Evolutionary conservation across 805 yeast genomes (phyloP).

Genomic region (Metschnikowia arizonensis): DNA sequence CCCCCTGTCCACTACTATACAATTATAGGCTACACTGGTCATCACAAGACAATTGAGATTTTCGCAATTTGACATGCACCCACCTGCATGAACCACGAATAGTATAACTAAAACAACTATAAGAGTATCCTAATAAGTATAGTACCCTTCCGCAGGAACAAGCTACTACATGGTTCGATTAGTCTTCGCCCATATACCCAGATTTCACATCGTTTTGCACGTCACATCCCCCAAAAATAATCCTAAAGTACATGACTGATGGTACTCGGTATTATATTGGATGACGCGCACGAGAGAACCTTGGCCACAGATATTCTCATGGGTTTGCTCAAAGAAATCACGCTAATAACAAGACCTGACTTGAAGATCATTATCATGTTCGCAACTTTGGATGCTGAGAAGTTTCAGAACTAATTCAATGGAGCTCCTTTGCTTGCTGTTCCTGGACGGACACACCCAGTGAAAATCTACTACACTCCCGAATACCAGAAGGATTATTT

Average conservation of each 20-base stretch:
- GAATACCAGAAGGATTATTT: conserved; percentile 93
- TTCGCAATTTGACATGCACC: no score
- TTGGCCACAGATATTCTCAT: conserved; percentile 92
- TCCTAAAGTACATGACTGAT: conserved; percentile 94
- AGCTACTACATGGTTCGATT: no score
- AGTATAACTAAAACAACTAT: no score
- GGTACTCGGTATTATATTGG: conserved; percentile 94
- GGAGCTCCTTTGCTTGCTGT: conserved; percentile 93
- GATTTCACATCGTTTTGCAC: no score
- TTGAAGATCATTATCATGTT: conserved; percentile 93
- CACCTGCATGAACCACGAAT: no score
- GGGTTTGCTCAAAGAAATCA: conserved; percentile 87
- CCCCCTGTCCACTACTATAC: no score
- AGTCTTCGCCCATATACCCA: no score
- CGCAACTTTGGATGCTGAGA: conserved; percentile 95
- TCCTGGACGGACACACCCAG: conserved; percentile 97
- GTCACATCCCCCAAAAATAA: conserved; percentile 71
- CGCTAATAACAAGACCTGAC: conserved; percentile 76
- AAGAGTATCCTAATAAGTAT: no score
- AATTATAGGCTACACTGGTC: no score
- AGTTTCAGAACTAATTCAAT: conserved; percentile 84
- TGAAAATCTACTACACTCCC: conserved; percentile 93
- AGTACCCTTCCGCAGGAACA: no score
- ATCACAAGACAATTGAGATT: no score
- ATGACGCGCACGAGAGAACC: conserved; percentile 98